These are phyloP conservation scores for Populus pruinosa DNA, from an alignment of 345 rosid species.

Conservation along the genomic window DNA sequence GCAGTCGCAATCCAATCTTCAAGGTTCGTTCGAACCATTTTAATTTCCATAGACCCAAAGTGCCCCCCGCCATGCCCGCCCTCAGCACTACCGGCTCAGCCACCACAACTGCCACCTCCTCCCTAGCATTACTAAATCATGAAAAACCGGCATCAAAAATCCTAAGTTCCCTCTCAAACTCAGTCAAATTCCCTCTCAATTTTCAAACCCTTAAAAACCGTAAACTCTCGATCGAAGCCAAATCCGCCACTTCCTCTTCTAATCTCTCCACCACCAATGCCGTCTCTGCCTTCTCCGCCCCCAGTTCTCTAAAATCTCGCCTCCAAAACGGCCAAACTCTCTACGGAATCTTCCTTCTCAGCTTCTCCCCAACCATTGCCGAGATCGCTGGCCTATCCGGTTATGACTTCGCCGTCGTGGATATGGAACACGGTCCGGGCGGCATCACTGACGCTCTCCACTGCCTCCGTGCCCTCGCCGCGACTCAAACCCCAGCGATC, in stretches of 20 bases:
- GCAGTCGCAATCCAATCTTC: background rate
- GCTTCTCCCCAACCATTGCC: constrained; percentile 85
- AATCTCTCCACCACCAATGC: constrained; percentile 17
- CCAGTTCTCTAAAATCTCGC: constrained; percentile 58
- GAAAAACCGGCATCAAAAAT: background rate
- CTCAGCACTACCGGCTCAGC: background rate
- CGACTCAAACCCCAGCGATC: constrained; percentile 56
- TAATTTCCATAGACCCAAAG: background rate
- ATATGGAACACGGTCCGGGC: constrained; percentile 96
- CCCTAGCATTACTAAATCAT: background rate
- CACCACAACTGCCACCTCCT: background rate
- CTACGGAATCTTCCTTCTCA: constrained; percentile 77
- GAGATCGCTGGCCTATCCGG: constrained; percentile 85
- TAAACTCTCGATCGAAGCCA: constrained; percentile 21
- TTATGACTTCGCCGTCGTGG: constrained; percentile 81
- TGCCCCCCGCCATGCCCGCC: constrained; percentile 21
- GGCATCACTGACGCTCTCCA: constrained; percentile 69
- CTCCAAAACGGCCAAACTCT: constrained; percentile 71
- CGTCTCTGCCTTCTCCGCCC: constrained; percentile 4
- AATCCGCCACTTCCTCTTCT: constrained; percentile 24
- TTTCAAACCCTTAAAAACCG: constrained; percentile 30
- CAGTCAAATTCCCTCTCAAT: background rate
- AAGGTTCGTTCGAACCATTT: background rate
- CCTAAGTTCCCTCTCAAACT: background rate
- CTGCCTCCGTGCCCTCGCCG: constrained; percentile 65